Percentiles rank a stretch among this genome's conserved stretches.
phyloP scores from a whole-genome alignment of 306 rosid genomes.

The Psophocarpus tetragonolobus region DNA sequence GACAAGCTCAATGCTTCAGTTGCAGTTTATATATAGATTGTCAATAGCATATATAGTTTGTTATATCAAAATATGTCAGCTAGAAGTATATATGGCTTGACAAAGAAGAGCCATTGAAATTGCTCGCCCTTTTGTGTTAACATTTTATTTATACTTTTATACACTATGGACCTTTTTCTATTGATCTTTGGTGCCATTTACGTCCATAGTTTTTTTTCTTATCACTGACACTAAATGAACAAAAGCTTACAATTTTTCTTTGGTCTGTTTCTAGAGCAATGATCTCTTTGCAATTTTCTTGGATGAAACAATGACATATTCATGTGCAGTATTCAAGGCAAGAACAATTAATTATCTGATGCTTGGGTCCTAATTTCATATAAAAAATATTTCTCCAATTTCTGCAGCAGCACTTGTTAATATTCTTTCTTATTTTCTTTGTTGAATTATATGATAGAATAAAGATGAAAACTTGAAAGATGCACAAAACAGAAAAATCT shows the following conservation, averaged over 20 bases:
- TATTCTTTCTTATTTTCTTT: background rate
- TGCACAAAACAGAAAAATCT: constrained; percentile 79
- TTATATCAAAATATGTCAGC: background rate
- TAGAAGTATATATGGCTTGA: background rate
- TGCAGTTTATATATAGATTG: background rate
- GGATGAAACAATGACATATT: constrained; percentile 89
- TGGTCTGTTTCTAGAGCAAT: constrained; percentile 67
- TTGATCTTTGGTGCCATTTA: too few relatives aligned
- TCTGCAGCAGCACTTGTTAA: background rate
- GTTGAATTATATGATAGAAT: constrained; percentile 41
- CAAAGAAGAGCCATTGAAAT: background rate
- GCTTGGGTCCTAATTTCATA: background rate
- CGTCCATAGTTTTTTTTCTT: background rate
- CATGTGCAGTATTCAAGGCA: constrained; percentile 85
- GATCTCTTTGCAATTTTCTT: constrained; percentile 83
- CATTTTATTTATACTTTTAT: background rate
- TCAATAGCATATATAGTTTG: background rate
- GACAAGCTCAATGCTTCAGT: background rate
- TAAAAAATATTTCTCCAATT: background rate
- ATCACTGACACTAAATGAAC: background rate
- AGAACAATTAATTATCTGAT: constrained; percentile 16
- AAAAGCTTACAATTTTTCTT: constrained; percentile 27
- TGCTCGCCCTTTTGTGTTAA: background rate
- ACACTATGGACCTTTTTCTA: too few relatives aligned
- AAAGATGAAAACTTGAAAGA: constrained; percentile 71